phyloP scores from a whole-genome alignment of 192 early-diverging fungal species.

The Dissophora globulifera region DNA sequence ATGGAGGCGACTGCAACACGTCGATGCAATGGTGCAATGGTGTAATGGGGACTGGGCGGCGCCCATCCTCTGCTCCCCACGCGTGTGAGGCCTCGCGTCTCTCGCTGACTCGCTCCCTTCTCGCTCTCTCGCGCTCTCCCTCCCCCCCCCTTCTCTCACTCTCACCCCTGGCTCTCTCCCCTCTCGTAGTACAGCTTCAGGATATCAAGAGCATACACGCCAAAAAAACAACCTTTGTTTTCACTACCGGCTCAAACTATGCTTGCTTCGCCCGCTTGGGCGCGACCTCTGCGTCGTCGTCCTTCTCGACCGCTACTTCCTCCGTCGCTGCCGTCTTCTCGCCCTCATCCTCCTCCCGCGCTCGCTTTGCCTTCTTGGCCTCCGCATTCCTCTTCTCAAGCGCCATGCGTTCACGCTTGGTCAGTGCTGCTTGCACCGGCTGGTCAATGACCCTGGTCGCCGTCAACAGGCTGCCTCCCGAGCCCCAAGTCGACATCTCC shows the following conservation, averaged over 20 bases:
- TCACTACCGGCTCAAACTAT: not conserved
- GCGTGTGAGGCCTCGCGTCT: not conserved
- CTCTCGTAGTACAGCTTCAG: too few species aligned
- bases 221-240: too few species aligned
- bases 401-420: slow-evolving; percentile 42
- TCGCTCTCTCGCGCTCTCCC: not conserved
- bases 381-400: slow-evolving; percentile 45
- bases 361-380: slow-evolving; percentile 40
- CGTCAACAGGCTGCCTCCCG: slow-evolving; percentile 76
- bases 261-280: not conserved
- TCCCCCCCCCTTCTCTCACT: not conserved
- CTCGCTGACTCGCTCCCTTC: not conserved
- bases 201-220: too few species aligned
- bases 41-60: too few species aligned
- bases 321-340: not conserved
- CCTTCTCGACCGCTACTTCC: not conserved
- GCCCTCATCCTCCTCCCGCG: slow-evolving; percentile 20
- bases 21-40: too few species aligned
- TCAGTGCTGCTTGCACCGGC: slow-evolving; percentile 46
- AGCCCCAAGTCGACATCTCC: slow-evolving; percentile 78
- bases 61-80: not conserved
- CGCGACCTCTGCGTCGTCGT: not conserved
- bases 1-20: too few species aligned
- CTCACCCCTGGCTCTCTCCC: not conserved
- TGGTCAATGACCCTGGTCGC: slow-evolving; percentile 67